Evolutionary conservation across 495 filamentous ascomycete species (phyloP).

Genomic region (Neurospora sp.): DNA sequence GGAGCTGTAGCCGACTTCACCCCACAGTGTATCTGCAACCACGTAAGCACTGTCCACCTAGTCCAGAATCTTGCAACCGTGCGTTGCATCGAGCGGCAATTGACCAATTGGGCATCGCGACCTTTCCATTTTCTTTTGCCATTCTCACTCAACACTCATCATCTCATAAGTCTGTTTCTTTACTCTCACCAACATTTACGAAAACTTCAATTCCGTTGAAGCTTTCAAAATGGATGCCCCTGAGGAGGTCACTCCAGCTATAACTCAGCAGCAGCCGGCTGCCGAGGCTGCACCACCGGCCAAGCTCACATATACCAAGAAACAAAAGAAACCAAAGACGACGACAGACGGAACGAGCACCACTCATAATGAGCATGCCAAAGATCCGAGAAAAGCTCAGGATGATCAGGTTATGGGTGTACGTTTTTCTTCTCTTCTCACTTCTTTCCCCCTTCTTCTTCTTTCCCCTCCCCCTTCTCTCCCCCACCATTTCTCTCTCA

Average conservation of each 20-base stretch:
- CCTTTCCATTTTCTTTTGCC: neutral
- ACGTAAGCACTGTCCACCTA: neutral
- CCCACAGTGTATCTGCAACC: neutral
- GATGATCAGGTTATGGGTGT: constrained; percentile 66
- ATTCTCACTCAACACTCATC: neutral
- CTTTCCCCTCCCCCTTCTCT: neutral
- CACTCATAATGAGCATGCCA: neutral
- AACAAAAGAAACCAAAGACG: neutral
- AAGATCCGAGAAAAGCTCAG: constrained; percentile 19
- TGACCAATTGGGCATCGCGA: neutral
- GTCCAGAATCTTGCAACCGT: neutral
- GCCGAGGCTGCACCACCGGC: no score
- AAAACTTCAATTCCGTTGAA: neutral
- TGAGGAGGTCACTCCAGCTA: neutral
- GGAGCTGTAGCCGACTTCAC: neutral
- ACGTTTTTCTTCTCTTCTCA: constrained; percentile 20
- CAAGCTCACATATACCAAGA: neutral
- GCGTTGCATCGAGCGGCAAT: neutral
- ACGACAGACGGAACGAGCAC: neutral
- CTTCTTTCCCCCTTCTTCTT: no score
- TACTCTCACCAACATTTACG: neutral
- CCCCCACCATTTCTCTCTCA: no score
- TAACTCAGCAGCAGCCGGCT: neutral
- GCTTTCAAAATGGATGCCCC: neutral
- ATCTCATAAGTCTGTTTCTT: neutral